A percentile compares a stretch with the other conserved stretches of the same genome.
Evolutionary conservation across 2,329 filamentous ascomycete genomes (phyloP).

Genomic region (Aspergillus pseudoviridinutans): DNA sequence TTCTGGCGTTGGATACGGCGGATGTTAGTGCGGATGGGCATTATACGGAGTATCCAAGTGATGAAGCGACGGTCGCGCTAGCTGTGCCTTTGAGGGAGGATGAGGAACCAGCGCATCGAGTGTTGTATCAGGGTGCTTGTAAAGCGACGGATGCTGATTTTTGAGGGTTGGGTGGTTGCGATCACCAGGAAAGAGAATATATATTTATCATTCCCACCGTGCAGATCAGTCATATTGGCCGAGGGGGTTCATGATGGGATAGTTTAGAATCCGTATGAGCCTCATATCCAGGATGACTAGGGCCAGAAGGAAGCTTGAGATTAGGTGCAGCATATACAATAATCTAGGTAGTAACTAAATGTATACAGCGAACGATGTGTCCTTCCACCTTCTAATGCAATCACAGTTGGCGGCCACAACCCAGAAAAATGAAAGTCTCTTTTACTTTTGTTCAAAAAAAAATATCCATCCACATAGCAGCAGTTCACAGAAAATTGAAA

Average conservation of each 20-base stretch:
- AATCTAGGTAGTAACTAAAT: background rate
- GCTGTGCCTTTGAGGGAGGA: constrained; percentile 34
- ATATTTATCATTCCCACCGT: background rate
- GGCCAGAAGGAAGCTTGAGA: background rate
- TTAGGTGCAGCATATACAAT: background rate
- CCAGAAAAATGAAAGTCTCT: constrained; percentile 1
- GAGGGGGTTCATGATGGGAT: background rate
- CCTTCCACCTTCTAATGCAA: background rate
- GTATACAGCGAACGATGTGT: background rate
- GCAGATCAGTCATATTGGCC: background rate
- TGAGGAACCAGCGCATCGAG: constrained; percentile 36
- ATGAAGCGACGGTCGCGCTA: constrained; percentile 34
- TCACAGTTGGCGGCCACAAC: background rate
- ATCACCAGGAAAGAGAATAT: background rate
- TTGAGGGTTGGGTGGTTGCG: background rate
- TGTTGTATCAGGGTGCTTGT: constrained; percentile 42
- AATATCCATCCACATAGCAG: background rate
- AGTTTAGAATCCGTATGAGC: background rate
- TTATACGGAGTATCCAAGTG: constrained; percentile 39
- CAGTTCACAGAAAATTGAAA: constrained; percentile 11
- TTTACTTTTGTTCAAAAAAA: background rate
- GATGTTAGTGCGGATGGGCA: constrained; percentile 42
- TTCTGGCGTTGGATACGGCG: constrained; percentile 43
- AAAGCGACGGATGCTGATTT: constrained; percentile 12
- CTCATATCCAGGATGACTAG: background rate